phyloP scores from a whole-genome alignment of 1,139 yeast genomes.

The Geotrichum europaeum region DNA sequence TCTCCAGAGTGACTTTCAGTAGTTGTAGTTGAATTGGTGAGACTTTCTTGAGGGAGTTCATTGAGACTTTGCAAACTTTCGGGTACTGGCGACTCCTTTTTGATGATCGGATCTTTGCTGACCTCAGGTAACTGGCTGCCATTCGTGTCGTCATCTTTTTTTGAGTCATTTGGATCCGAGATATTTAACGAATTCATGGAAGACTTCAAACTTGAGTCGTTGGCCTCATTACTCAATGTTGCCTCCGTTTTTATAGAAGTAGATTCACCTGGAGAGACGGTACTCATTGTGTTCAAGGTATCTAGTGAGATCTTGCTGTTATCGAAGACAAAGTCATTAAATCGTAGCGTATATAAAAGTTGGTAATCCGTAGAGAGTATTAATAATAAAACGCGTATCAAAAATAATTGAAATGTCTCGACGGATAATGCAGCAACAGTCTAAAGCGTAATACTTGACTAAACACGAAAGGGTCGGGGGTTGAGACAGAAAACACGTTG shows the following conservation, averaged over 20 bases:
- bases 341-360: neutral
- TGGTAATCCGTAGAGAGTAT: neutral
- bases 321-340: neutral
- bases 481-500: neutral
- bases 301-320: neutral
- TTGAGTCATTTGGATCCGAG: neutral
- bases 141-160: neutral
- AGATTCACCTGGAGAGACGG: neutral
- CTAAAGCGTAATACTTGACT: neutral
- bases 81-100: neutral
- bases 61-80: neutral
- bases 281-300: neutral
- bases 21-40: neutral
- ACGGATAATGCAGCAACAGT: neutral
- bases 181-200: neutral
- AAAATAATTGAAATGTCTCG: neutral
- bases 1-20: neutral
- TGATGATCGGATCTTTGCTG: neutral
- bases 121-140: neutral
- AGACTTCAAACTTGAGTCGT: neutral
- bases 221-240: neutral
- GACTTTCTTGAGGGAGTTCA: neutral
- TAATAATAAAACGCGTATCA: neutral
- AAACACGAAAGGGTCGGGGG: neutral
- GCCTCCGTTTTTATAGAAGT: neutral